Conservation (phyloP, 805 yeast species). For the Torulaspora franciscae region DNA sequence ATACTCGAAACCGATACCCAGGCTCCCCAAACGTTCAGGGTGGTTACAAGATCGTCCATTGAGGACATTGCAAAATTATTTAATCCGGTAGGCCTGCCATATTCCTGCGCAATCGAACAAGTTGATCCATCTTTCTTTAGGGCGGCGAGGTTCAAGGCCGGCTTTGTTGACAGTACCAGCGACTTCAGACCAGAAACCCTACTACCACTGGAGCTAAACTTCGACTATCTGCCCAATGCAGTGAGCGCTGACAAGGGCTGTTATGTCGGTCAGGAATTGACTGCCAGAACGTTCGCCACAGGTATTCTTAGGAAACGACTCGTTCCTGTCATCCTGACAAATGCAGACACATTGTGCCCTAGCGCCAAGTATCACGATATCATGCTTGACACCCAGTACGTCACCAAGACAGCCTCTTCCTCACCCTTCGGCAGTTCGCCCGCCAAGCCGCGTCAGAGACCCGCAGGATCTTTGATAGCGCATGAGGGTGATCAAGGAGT, state of each 20-base stretch:
- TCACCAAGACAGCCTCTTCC: slow-evolving; percentile 2
- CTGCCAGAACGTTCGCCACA: slow-evolving; percentile 78
- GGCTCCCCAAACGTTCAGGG: slow-evolving; percentile 61
- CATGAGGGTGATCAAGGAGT: slow-evolving; percentile 59
- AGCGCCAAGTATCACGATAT: slow-evolving; percentile 13
- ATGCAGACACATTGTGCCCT: slow-evolving; percentile 2
- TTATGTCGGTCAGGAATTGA: slow-evolving; percentile 92
- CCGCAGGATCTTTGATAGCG: slow-evolving; percentile 59
- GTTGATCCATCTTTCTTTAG: slow-evolving; percentile 34
- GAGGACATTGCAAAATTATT: slow-evolving; percentile 28
- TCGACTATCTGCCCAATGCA: slow-evolving; percentile 69
- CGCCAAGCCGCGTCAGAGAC: slow-evolving; percentile 35
- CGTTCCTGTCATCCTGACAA: slow-evolving; percentile 52
- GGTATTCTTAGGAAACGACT: slow-evolving; percentile 81
- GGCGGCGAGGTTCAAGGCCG: slow-evolving; percentile 42
- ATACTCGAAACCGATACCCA: slow-evolving; percentile 59
- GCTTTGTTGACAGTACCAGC: slow-evolving; percentile 51
- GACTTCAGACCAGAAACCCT: slow-evolving; percentile 47
- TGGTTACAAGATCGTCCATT: slow-evolving; percentile 36
- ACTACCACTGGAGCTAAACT: slow-evolving; percentile 78
- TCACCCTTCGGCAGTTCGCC: slow-evolving; percentile 41
- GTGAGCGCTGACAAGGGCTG: slow-evolving; percentile 89
- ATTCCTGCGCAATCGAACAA: slow-evolving; percentile 20
- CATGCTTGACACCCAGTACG: slow-evolving; percentile 5
- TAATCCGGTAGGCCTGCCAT: slow-evolving; percentile 25